Conservation (phyloP, 1,284 basidiomycete genomes). For the Fomitopsis betulina region DNA sequence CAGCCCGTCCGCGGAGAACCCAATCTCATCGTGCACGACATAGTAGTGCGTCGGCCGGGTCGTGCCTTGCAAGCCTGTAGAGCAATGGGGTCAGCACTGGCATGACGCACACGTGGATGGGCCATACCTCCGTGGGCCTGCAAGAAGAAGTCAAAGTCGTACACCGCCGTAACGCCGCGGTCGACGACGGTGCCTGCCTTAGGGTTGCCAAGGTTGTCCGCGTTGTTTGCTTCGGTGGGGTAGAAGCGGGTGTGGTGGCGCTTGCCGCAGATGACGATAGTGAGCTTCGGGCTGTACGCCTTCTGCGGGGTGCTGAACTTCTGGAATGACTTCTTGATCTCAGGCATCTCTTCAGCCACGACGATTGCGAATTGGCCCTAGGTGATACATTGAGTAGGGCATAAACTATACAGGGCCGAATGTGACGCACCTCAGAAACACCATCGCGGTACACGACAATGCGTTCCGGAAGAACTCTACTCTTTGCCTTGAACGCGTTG, state of each 20-base stretch:
- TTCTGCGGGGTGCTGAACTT: slow-evolving; percentile 41
- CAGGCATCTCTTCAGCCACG: slow-evolving; percentile 57
- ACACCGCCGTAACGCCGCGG: slow-evolving; percentile 57
- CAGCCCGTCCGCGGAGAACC: slow-evolving; percentile 61
- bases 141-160: slow-evolving; percentile 75
- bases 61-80: slow-evolving; percentile 38
- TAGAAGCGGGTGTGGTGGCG: slow-evolving; percentile 84
- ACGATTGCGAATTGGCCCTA: slow-evolving; percentile 74
- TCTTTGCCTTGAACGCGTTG: slow-evolving; percentile 43
- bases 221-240: slow-evolving; percentile 50
- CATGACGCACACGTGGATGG: not conserved
- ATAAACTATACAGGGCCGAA: not conserved
- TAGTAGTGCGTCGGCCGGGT: slow-evolving; percentile 74
- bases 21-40: slow-evolving; percentile 71
- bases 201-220: slow-evolving; percentile 63
- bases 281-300: slow-evolving; percentile 62
- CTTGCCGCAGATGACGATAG: slow-evolving; percentile 78
- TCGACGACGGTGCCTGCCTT: slow-evolving; percentile 75
- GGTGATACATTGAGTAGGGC: slow-evolving; percentile 6
- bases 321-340: slow-evolving; percentile 56
- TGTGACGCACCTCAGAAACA: slow-evolving; percentile 59
- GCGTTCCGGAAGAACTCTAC: slow-evolving; percentile 49
- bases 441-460: slow-evolving; percentile 77
- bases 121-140: slow-evolving; percentile 52
- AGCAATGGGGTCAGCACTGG: not conserved